Base-by-base conservation (phyloP, 495 filamentous ascomycete genomes). In the Neurospora sublineolata region DNA sequence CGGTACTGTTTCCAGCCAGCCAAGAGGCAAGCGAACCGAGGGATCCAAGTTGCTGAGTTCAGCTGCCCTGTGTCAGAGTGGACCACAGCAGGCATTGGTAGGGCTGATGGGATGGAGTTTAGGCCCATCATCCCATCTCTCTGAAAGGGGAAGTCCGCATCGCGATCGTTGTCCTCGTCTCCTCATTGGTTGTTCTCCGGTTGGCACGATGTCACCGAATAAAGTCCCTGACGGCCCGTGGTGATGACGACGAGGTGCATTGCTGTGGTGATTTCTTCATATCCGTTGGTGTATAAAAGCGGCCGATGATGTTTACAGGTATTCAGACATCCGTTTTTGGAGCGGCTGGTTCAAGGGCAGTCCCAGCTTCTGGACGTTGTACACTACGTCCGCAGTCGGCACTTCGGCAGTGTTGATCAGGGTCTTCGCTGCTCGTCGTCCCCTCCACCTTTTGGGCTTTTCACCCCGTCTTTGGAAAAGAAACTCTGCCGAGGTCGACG, bases 31-130 rank as follows among this genome's bases (percentile, higher is more conserved):
- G 46, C 52, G 52, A 60, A 60, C 52, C 52, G 23, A 60, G 52
- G 42, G n/a, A 46, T 46, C n/a, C 20, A 23, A 52, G 44, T 4
- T 52, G 44, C n/a, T 23, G 44, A 46, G 44, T 46, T 23, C 44
- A 52, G 44, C 44, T 52, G 44, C 20, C 44, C n/a, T 52, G 52
- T 60, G 52, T 60, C 52, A 30, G 52, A 60, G 52, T 60, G 52
- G 52, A 30, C 46, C 46, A 7, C 23, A 30, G 23, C 23, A 30
- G 23, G 46, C 46, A 37, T 30, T 38, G 40, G 33, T 72, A 72
- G 71, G 71, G 71, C 71, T 72, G 71, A 69, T 46, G 71, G 67
- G 60, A 52, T 52, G 39, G 37, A 52, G 68, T 69, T 37, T 44
- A 30, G 46, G 23, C 4, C 46, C 46, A 23, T 58, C 46, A 30